These are phyloP conservation scores for Penicillium expansum DNA, from an alignment of 2,329 filamentous ascomycete genomes.

Conservation along the genomic window DNA sequence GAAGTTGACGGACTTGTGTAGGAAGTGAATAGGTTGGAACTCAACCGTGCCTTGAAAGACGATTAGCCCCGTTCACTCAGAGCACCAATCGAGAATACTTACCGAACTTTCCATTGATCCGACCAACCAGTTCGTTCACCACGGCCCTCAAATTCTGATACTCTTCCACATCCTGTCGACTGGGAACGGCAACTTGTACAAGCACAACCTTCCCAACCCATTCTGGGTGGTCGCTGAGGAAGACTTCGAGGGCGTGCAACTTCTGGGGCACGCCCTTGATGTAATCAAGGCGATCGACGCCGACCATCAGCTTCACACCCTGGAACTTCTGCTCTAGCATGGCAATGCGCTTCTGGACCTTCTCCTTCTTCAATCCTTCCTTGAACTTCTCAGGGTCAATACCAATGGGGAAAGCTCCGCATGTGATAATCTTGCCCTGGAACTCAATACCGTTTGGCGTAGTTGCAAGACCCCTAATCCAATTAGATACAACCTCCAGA, in stretches of 20 bases:
- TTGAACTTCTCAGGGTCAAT: slow-evolving; percentile 97
- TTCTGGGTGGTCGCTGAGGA: slow-evolving; percentile 93
- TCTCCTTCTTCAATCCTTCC: slow-evolving; percentile 78
- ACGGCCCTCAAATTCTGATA: slow-evolving; percentile 95
- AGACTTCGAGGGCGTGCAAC: slow-evolving; percentile 91
- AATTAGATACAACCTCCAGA: slow-evolving; percentile 3
- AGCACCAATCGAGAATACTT: slow-evolving; percentile 20
- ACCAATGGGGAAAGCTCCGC: slow-evolving; percentile 94
- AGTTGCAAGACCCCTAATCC: slow-evolving; percentile 54
- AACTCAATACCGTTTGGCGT: slow-evolving; percentile 93
- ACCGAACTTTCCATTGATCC: slow-evolving; percentile 94
- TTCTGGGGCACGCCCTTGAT: slow-evolving; percentile 99
- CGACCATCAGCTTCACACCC: slow-evolving; percentile 93
- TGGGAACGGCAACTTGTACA: slow-evolving; percentile 93
- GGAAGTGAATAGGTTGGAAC: slow-evolving; percentile 98
- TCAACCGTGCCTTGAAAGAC: slow-evolving; percentile 71
- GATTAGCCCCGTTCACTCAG: slow-evolving; percentile 12
- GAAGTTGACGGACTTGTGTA: slow-evolving; percentile 93
- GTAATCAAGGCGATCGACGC: slow-evolving; percentile 94
- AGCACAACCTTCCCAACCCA: slow-evolving; percentile 98
- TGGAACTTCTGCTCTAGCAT: slow-evolving; percentile 86
- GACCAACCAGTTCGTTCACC: slow-evolving; percentile 92
- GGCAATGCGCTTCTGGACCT: slow-evolving; percentile 83
- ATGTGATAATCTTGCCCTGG: slow-evolving; percentile 80
- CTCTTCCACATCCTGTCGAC: slow-evolving; percentile 92